These are phyloP conservation scores for Melaleuca alternifolia DNA, from an alignment of 345 rosid species.

Conservation along the genomic window DNA sequence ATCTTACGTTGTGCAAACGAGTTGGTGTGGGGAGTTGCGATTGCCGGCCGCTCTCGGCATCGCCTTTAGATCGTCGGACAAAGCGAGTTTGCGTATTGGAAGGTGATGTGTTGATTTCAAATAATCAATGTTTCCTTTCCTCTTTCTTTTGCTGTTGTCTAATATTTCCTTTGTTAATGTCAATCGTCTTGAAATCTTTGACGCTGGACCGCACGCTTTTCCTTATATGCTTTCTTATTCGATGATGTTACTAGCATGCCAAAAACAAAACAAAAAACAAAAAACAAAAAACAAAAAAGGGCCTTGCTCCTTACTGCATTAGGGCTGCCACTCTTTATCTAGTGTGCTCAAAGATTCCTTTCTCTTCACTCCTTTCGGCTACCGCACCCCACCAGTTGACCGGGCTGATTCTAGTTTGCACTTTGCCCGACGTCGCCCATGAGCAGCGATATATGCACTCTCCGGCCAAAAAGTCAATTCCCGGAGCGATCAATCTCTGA, in stretches of 20 bases:
- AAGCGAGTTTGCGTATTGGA: not conserved
- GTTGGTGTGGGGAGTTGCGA: not conserved
- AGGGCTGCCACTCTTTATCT: not conserved
- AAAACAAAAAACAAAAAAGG: too few relatives aligned
- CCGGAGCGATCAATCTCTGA: not conserved
- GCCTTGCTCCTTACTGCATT: not conserved
- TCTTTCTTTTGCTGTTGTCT: not conserved
- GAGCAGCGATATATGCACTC: not conserved
- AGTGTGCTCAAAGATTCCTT: not conserved
- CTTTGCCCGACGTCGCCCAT: not conserved
- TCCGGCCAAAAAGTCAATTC: not conserved
- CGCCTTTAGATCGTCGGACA: not conserved
- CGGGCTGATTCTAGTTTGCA: not conserved
- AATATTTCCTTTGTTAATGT: not conserved
- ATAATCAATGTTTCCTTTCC: not conserved
- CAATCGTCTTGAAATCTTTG: not conserved
- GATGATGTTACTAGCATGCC: not conserved
- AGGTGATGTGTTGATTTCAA: not conserved
- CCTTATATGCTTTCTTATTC: not conserved
- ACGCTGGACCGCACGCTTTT: not conserved
- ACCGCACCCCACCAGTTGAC: not conserved
- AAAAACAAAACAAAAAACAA: too few relatives aligned
- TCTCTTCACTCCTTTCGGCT: not conserved
- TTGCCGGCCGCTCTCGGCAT: not conserved
- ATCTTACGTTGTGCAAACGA: not conserved